Conservation (phyloP, 176 grass and related monocot species). For the Alopecurus myosuroides region DNA sequence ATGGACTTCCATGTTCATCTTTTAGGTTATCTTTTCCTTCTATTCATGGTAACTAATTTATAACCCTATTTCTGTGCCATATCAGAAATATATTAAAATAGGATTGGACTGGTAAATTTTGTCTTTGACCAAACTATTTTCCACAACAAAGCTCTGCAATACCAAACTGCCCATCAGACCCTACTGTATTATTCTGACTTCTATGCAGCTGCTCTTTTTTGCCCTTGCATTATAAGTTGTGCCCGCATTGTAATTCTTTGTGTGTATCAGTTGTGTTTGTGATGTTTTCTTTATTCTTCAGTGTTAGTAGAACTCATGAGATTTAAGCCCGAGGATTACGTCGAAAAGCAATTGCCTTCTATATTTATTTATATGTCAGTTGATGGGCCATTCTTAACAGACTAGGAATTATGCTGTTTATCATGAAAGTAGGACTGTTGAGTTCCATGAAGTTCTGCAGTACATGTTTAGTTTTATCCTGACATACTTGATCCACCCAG, state of each 20-base stretch:
- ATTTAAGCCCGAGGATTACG: neutral
- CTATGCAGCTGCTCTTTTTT: neutral
- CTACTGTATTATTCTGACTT: neutral
- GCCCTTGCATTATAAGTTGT: neutral
- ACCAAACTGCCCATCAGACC: neutral
- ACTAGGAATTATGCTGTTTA: neutral
- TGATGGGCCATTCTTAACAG: neutral
- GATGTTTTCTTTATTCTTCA: neutral
- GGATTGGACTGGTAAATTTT: neutral
- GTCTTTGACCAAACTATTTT: neutral
- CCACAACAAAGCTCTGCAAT: neutral
- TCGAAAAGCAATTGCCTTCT: neutral
- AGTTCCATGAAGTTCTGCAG: neutral
- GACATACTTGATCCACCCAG: neutral
- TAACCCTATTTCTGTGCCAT: neutral
- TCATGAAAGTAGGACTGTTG: neutral
- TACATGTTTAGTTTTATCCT: neutral
- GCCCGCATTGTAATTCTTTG: neutral
- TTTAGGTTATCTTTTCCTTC: neutral
- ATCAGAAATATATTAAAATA: slow-evolving; percentile 5
- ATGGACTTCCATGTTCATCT: neutral
- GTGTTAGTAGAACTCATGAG: neutral
- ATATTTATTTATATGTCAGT: neutral
- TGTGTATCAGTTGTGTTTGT: neutral
- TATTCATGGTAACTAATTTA: neutral